These are phyloP conservation scores for Botrytis hyacinthi DNA, from an alignment of 2,329 filamentous ascomycete species.

Conservation along the genomic window DNA sequence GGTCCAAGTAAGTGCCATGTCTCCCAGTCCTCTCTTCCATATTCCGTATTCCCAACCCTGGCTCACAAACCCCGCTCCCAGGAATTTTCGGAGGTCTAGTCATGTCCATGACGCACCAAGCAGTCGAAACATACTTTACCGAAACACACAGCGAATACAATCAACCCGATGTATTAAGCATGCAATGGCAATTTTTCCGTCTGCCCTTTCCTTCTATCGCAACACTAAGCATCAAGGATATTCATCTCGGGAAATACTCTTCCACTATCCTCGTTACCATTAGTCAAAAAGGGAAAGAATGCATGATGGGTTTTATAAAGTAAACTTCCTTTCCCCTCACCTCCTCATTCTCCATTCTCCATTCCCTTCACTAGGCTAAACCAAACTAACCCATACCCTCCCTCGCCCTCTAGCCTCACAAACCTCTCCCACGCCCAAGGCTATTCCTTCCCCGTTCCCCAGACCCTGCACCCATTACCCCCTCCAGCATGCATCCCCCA, in stretches of 20 bases:
- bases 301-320: conserved; percentile 5
- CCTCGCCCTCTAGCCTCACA: not conserved
- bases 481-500: not conserved
- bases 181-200: conserved; percentile 7
- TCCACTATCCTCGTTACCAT: not conserved
- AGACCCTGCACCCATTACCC: not conserved
- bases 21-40: not conserved
- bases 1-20: not conserved
- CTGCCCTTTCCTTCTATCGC: not conserved
- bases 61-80: not conserved
- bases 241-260: not conserved
- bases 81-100: not conserved
- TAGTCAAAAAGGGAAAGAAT: not conserved
- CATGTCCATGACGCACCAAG: not conserved
- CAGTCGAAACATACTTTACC: not conserved
- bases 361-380: no score
- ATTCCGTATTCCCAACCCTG: not conserved
- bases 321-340: not conserved
- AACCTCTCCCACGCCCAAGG: not conserved
- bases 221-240: not conserved
- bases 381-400: not conserved
- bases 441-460: not conserved
- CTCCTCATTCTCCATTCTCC: not conserved
- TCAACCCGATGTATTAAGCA: not conserved
- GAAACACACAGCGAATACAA: not conserved